These are phyloP conservation scores for Triangularia setosa DNA, from an alignment of 2,329 filamentous ascomycete species.

Conservation along the genomic window DNA sequence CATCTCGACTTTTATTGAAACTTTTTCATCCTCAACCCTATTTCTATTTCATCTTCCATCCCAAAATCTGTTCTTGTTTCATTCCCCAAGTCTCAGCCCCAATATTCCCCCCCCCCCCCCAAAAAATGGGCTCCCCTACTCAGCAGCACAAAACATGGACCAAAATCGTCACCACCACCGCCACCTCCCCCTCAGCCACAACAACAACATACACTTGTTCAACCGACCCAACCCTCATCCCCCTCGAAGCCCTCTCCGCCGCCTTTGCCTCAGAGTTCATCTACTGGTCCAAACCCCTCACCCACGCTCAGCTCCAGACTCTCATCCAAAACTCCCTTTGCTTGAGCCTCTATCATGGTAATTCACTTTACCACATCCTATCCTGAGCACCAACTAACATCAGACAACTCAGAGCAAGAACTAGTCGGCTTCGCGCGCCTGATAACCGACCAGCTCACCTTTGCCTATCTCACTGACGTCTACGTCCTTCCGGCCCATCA, in stretches of 20 bases:
- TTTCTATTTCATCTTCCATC: too few species aligned
- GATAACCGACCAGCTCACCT: conserved; percentile 48
- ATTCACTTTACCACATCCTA: too few species aligned
- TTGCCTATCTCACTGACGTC: conserved; percentile 67
- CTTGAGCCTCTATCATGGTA: conserved; percentile 49
- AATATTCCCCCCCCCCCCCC: too few species aligned
- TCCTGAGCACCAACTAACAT: too few species aligned
- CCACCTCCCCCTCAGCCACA: not conserved
- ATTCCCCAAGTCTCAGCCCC: too few species aligned
- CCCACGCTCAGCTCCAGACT: conserved; percentile 44
- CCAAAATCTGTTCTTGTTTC: too few species aligned
- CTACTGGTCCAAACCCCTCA: conserved; percentile 57
- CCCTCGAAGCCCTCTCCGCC: conserved; percentile 50
- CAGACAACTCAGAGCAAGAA: not conserved
- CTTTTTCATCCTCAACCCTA: too few species aligned
- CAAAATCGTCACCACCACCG: conserved; percentile 32
- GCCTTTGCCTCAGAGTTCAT: conserved; percentile 54
- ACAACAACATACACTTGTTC: conserved; percentile 59
- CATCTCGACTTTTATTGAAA: too few species aligned
- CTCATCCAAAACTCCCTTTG: conserved; percentile 57
- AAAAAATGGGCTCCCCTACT: too few species aligned
- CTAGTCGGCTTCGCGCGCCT: conserved; percentile 20
- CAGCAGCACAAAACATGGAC: conserved; percentile 15
- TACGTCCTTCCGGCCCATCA: conserved; percentile 60
- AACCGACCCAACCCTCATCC: conserved; percentile 54